Evolutionary conservation across 148 eudicot genomes (phyloP).

Genomic region (Mesembryanthemum crystallinum): DNA sequence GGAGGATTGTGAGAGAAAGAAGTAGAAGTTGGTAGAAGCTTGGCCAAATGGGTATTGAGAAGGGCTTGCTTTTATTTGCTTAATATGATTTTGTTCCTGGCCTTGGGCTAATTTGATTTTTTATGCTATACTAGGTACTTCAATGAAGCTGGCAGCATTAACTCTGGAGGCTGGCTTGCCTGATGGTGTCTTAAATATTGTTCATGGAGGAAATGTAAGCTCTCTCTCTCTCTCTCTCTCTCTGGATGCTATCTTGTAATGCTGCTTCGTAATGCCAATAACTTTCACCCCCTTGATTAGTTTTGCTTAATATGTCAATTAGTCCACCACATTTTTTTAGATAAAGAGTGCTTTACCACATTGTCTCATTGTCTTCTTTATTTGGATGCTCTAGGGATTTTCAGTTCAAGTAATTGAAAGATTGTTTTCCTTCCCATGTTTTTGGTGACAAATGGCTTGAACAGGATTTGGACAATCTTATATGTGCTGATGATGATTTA

Average conservation of each 20-base stretch:
- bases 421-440: not conserved
- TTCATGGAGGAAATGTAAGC: constrained; percentile 72
- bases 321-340: too few species aligned
- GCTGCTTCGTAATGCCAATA: not conserved
- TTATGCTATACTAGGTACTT: constrained; percentile 45
- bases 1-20: too few species aligned
- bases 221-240: not conserved
- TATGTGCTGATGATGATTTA: constrained; percentile 64
- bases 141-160: constrained; percentile 54
- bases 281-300: not conserved
- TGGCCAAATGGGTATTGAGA: too few species aligned
- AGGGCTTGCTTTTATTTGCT: not conserved
- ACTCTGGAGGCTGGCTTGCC: constrained; percentile 77
- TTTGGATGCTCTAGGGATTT: not conserved
- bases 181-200: constrained; percentile 64
- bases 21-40: too few species aligned
- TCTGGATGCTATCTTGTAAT: too few species aligned
- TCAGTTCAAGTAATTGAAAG: not conserved
- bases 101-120: not conserved
- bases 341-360: not conserved
- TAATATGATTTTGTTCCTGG: not conserved
- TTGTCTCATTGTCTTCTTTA: not conserved
- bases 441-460: constrained; percentile 16
- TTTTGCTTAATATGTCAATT: not conserved
- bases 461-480: constrained; percentile 57